Evolutionary conservation across 208 protist genomes (phyloP), one percentile per base, ranked within the genome.

Genomic region (Crithidia acanthocephali): DNA sequence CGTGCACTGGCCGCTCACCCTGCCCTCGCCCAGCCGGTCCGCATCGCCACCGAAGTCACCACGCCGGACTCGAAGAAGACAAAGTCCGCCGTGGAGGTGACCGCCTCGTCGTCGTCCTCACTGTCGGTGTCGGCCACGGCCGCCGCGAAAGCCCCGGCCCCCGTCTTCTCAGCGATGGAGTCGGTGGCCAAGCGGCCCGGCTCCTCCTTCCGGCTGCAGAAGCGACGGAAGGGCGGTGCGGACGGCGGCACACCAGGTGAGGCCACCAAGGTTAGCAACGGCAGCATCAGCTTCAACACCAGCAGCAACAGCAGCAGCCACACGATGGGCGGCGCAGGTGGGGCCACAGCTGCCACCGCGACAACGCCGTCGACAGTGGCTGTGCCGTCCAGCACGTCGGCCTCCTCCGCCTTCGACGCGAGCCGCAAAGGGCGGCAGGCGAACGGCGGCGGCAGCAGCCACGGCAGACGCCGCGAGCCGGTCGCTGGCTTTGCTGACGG

Each of bases 91-190:
- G 64, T 27, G 48, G 55, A 52, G 28, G 8, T 48, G 1, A 9
- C 56, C 42, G 42, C 35, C 51, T 44, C 30, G 60, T 27, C 59
- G 23, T 11, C 48, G 20, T n/a, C 69, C 25, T n/a, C 69, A 18
- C 23, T 53, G 42, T 28, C 42, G 33, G 45, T 15, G 25, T 15
- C 58, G 32, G 13, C 28, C 1, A n/a, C 63, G 8, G 23, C 23
- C 18, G 8, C 33, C 15, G 0, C 2, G 25, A 20, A 22, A 2
- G 10, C 48, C 15, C 16, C 48, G 22, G 11, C 51, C 28, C 60
- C 69, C 37, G 50, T 55, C 30, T 74, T 74, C 53, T 52, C 69
- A 3, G 69, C 69, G n/a, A 74, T 68, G 69, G 69, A 74, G 52
- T 60, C 59, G 13, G 52, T 68, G 48, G 40, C 58, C 13, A 58